A percentile compares a stretch with the other conserved stretches of the same genome.
These are phyloP conservation scores for Solanum etuberosum DNA, from an alignment of 257 asterid species.

Conservation along the genomic window DNA sequence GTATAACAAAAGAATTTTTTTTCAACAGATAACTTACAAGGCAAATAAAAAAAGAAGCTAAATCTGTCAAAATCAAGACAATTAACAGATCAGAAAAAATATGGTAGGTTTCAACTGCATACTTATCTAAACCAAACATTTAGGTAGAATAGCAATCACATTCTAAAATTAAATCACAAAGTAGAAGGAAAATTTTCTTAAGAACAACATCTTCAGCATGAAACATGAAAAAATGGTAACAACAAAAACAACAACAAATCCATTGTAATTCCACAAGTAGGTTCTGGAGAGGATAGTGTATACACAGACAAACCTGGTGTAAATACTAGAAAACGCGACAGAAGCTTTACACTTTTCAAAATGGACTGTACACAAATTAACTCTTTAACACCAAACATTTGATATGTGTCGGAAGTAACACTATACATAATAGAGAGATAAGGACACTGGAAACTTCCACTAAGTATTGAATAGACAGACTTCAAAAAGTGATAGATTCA, in stretches of 20 bases:
- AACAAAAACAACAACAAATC: background rate
- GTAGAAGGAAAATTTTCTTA: background rate
- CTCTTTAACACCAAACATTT: background rate
- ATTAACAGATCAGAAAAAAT: background rate
- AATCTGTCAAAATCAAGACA: background rate
- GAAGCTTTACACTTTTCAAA: background rate
- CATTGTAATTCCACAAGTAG: background rate
- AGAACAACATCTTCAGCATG: background rate
- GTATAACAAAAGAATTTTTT: too few species aligned
- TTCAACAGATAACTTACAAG: background rate
- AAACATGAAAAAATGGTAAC: background rate
- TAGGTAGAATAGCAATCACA: background rate
- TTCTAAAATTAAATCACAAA: background rate
- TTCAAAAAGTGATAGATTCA: background rate
- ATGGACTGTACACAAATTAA: background rate
- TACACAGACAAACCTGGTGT: background rate
- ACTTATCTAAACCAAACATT: background rate
- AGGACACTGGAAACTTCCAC: background rate
- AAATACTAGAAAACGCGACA: background rate
- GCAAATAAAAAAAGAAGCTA: background rate
- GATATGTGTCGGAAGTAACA: background rate
- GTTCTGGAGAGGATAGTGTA: background rate
- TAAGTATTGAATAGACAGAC: background rate
- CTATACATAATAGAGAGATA: background rate
- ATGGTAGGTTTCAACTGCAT: background rate